A percentile compares a stretch with the other conserved stretches of the same genome.
Conservation (phyloP, 768 basidiomycete genomes). For the Leucocoprinus leucothites region DNA sequence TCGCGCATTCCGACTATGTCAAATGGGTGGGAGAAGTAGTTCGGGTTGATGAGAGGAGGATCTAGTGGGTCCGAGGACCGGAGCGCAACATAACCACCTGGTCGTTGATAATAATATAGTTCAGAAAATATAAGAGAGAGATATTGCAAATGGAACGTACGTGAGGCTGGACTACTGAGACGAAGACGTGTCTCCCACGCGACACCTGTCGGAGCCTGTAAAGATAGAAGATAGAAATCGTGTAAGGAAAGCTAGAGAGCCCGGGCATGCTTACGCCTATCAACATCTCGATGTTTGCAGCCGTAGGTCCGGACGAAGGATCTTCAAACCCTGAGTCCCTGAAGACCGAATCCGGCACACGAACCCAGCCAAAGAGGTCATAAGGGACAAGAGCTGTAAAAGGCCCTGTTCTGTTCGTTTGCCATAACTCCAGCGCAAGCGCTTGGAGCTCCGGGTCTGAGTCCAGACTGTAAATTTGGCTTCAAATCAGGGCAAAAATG, state of each 20-base stretch:
- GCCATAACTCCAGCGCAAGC: slow-evolving; percentile 13
- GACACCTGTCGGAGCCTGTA: slow-evolving; percentile 14
- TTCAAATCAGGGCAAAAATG: too few species aligned
- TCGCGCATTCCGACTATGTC: slow-evolving; percentile 22
- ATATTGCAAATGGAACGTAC: slow-evolving; percentile 12
- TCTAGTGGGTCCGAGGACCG: slow-evolving; percentile 41
- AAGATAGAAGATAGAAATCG: too few species aligned
- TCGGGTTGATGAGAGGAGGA: slow-evolving; percentile 40
- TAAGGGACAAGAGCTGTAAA: background rate
- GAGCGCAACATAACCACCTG: slow-evolving; percentile 22
- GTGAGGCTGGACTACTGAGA: slow-evolving; percentile 25
- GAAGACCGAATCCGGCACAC: slow-evolving; percentile 1
- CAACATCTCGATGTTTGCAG: slow-evolving; percentile 11
- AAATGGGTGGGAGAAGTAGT: slow-evolving; percentile 19
- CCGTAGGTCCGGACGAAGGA: slow-evolving; percentile 12
- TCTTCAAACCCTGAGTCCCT: background rate
- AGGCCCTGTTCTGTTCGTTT: slow-evolving; percentile 14
- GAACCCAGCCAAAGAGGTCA: slow-evolving; percentile 8
- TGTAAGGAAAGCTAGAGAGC: too few species aligned
- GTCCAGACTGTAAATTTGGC: background rate
- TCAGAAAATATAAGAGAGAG: background rate
- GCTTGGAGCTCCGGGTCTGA: background rate
- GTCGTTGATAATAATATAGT: background rate
- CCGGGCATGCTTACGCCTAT: background rate
- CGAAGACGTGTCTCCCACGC: slow-evolving; percentile 15